Conservation (phyloP, 2,329 filamentous ascomycete species). For the Penicillium sp. region DNA sequence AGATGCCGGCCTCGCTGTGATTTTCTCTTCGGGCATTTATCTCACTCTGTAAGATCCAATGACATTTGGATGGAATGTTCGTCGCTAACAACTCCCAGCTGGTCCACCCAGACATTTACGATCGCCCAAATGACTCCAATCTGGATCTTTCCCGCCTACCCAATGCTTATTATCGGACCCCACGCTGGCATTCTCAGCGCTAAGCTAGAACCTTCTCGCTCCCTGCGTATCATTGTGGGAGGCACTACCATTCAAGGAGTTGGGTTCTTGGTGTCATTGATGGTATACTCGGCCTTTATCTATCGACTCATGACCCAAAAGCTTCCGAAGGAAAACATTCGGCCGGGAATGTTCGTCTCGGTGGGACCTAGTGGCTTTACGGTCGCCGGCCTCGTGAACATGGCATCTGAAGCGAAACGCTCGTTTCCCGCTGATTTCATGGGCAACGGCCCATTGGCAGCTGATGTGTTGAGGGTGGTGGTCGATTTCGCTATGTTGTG, state of each 20-base stretch:
- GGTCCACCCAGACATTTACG: conserved; percentile 62
- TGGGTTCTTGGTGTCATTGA: conserved; percentile 61
- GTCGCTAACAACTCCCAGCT: conserved; percentile 39
- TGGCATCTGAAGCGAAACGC: conserved; percentile 49
- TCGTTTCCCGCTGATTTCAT: conserved; percentile 53
- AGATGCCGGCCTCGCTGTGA: conserved; percentile 62
- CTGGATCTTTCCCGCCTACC: conserved; percentile 84
- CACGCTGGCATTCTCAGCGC: conserved; percentile 58
- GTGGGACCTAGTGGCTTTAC: conserved; percentile 72
- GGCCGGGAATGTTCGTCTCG: conserved; percentile 80
- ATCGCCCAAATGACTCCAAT: conserved; percentile 81
- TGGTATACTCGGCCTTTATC: conserved; percentile 79
- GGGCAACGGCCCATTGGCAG: conserved; percentile 52
- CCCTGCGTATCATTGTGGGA: conserved; percentile 55
- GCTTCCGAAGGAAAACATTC: conserved; percentile 66
- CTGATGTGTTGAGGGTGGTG: conserved; percentile 51
- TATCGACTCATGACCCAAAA: conserved; percentile 88
- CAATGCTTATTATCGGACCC: conserved; percentile 69
- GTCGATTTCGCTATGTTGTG: conserved; percentile 65
- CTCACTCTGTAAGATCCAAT: conserved; percentile 57
- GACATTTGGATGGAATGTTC: not conserved
- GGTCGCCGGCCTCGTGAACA: conserved; percentile 55
- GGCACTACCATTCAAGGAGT: conserved; percentile 60
- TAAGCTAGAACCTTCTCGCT: conserved; percentile 41
- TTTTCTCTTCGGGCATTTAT: conserved; percentile 66